phyloP scores from a whole-genome alignment of 441 rosid genomes.

The Populus hybrid region DNA sequence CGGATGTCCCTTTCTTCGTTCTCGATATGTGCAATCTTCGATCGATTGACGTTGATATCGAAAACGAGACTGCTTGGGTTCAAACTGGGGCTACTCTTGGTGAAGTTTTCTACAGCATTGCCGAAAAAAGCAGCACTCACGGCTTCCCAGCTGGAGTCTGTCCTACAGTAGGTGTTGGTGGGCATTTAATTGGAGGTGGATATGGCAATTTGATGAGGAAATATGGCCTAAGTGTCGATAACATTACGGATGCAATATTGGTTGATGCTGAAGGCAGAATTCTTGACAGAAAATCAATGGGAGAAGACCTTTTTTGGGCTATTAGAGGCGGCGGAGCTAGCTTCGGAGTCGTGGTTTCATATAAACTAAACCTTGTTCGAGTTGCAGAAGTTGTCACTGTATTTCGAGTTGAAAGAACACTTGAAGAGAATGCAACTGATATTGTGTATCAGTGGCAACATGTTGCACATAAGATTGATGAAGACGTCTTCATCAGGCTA shows the following conservation, averaged over 20 bases:
- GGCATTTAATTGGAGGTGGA: constrained; percentile 62
- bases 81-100: constrained; percentile 62
- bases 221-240: constrained; percentile 57
- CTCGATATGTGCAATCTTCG: constrained; percentile 33
- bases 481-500: constrained; percentile 24
- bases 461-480: constrained; percentile 15
- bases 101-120: constrained; percentile 52
- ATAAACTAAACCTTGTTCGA: constrained; percentile 16
- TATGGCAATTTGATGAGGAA: constrained; percentile 55
- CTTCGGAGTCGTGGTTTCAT: constrained; percentile 51
- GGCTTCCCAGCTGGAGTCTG: constrained; percentile 62
- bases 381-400: constrained; percentile 24
- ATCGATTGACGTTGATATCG: constrained; percentile 13
- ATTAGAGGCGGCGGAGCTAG: constrained; percentile 70
- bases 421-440: constrained; percentile 21
- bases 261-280: constrained; percentile 44
- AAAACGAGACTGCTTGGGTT: constrained; percentile 57
- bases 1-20: constrained; percentile 40
- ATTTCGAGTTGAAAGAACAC: constrained; percentile 19
- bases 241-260: constrained; percentile 48
- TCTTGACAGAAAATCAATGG: constrained; percentile 48
- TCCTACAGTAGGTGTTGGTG: constrained; percentile 62
- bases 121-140: constrained; percentile 33
- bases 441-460: constrained; percentile 22
- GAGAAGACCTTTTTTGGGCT: constrained; percentile 33